phyloP scores from a whole-genome alignment of 2,329 filamentous ascomycete genomes.

The Nemania diffusa region DNA sequence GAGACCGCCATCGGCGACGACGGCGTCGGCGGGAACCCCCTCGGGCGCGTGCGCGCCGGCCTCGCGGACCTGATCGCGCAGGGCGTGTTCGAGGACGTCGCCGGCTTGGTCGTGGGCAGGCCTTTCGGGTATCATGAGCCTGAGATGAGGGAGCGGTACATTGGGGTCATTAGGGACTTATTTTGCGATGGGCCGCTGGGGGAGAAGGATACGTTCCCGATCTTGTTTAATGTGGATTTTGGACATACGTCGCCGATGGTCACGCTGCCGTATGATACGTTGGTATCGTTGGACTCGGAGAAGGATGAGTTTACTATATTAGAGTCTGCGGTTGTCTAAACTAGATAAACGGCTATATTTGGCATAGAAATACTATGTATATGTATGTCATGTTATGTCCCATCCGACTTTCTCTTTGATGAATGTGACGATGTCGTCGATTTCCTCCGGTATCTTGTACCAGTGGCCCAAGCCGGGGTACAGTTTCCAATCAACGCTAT shows the following conservation, averaged over 20 bases:
- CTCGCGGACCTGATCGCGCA: constrained; percentile 56
- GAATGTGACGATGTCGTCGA: constrained; percentile 57
- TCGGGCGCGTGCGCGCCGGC: constrained; percentile 48
- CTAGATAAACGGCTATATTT: not conserved
- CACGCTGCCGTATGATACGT: constrained; percentile 54
- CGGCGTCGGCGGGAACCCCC: constrained; percentile 39
- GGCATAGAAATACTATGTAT: not conserved
- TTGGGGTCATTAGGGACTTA: constrained; percentile 47
- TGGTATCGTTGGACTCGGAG: constrained; percentile 54
- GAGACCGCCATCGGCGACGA: constrained; percentile 54
- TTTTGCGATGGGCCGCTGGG: constrained; percentile 52
- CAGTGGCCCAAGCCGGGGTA: constrained; percentile 58
- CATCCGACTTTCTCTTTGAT: constrained; percentile 31
- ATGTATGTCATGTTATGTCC: not conserved
- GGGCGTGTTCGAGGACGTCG: constrained; percentile 55
- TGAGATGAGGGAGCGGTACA: constrained; percentile 46
- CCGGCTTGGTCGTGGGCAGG: constrained; percentile 56
- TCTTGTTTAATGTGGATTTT: constrained; percentile 56
- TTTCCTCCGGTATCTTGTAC: constrained; percentile 60
- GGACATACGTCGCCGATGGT: constrained; percentile 57
- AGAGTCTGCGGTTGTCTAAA: constrained; percentile 35
- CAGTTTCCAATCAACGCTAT: constrained; percentile 51
- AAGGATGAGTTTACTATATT: constrained; percentile 51
- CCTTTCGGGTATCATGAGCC: constrained; percentile 54
- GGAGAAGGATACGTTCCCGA: constrained; percentile 50